Percentiles rank a stretch among this genome's conserved stretches.
phyloP scores from a whole-genome alignment of 345 rosid species.

The Ceriops tagal region DNA sequence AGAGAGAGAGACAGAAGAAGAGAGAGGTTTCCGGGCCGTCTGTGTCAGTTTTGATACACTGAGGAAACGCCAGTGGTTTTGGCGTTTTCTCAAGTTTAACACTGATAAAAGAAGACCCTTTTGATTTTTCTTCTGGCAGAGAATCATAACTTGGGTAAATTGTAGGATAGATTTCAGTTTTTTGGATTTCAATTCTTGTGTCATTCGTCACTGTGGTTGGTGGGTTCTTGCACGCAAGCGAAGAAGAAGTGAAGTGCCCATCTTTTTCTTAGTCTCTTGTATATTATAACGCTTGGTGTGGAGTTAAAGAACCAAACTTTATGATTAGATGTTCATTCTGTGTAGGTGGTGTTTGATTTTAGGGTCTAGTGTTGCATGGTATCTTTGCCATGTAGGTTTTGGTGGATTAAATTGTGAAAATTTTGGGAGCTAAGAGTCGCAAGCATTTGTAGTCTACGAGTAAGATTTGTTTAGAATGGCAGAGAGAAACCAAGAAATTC shows the following conservation, averaged over 20 bases:
- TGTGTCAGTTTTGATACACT: too few species aligned
- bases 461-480: slow-evolving; percentile 20
- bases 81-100: background rate
- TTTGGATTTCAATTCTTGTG: too few species aligned
- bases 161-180: too few species aligned
- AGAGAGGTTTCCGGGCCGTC: background rate
- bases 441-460: slow-evolving; percentile 3
- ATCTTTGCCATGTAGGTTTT: background rate
- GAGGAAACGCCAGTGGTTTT: background rate
- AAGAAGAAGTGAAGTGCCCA: too few species aligned
- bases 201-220: too few species aligned
- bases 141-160: too few species aligned
- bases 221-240: too few species aligned
- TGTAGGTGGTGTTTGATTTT: background rate
- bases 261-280: background rate
- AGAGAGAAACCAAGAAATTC: slow-evolving; percentile 37
- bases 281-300: background rate
- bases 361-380: background rate
- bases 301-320: background rate
- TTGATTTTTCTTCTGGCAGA: background rate
- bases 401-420: background rate
- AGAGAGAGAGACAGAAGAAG: background rate
- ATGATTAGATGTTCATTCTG: background rate
- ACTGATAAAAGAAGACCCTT: background rate
- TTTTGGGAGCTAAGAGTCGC: background rate